Conservation (phyloP, 2,329 filamentous ascomycete species). For the Neoascochyta sp. region DNA sequence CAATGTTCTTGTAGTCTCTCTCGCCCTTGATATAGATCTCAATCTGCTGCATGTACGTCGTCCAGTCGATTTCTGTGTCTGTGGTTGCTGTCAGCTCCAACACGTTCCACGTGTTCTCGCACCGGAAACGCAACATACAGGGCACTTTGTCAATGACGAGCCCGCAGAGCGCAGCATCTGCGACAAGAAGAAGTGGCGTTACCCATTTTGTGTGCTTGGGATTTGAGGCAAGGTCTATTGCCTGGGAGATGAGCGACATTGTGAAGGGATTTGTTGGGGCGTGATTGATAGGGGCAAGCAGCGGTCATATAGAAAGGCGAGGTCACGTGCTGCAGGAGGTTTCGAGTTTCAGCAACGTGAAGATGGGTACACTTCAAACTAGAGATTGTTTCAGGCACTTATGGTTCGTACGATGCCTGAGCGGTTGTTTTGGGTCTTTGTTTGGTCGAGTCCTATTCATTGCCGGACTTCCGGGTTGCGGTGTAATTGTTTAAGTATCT, state of each 20-base stretch:
- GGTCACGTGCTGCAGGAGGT: slow-evolving; percentile 22
- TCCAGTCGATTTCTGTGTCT: slow-evolving; percentile 99
- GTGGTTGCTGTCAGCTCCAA: slow-evolving; percentile 1
- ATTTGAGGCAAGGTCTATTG: slow-evolving; percentile 47
- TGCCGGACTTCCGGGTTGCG: too few relatives aligned
- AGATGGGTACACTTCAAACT: slow-evolving; percentile 18
- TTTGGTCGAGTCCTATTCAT: too few relatives aligned
- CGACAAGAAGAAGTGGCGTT: slow-evolving; percentile 61
- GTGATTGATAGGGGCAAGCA: slow-evolving; percentile 10
- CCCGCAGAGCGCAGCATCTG: slow-evolving; percentile 68
- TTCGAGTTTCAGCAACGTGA: slow-evolving; percentile 27
- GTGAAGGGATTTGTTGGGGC: slow-evolving; percentile 6
- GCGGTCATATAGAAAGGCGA: slow-evolving; percentile 17
- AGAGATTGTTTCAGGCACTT: slow-evolving; percentile 24
- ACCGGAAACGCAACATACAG: slow-evolving; percentile 59
- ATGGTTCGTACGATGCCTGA: slow-evolving; percentile 17
- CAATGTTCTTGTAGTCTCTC: slow-evolving; percentile 80
- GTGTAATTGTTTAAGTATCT: too few relatives aligned
- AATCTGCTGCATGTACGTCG: slow-evolving; percentile 93
- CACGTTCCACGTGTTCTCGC: slow-evolving; percentile 6
- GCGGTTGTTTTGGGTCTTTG: slow-evolving; percentile 10
- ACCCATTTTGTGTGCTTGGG: slow-evolving; percentile 60
- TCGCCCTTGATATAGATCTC: slow-evolving; percentile 76
- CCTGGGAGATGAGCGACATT: slow-evolving; percentile 36
- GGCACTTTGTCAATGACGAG: slow-evolving; percentile 77